These are phyloP conservation scores for Cytospora chrysosperma DNA, from an alignment of 2,329 filamentous ascomycete species.

Conservation along the genomic window DNA sequence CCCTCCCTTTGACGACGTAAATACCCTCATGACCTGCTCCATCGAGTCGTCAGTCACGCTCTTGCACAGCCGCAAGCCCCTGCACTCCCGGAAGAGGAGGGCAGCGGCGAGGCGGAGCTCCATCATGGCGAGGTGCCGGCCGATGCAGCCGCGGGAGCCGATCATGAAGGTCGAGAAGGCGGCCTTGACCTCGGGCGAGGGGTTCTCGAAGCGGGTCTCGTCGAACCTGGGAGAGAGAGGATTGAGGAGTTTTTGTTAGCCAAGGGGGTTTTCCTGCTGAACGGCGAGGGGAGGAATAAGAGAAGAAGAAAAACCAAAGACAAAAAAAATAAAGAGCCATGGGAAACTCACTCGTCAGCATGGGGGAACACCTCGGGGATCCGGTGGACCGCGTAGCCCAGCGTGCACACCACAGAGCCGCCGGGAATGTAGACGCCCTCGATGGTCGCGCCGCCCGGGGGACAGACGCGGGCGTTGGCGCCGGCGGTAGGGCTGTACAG, in stretches of 20 bases:
- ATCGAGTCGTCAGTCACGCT: slow-evolving; percentile 26
- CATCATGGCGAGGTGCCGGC: slow-evolving; percentile 50
- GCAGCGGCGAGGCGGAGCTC: slow-evolving; percentile 48
- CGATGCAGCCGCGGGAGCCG: slow-evolving; percentile 52
- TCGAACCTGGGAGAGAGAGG: slow-evolving; percentile 29
- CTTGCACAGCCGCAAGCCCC: slow-evolving; percentile 16
- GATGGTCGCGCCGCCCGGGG: slow-evolving; percentile 31
- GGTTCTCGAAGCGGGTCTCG: slow-evolving; percentile 34
- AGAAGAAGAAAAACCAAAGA: background rate
- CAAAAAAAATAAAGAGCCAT: too few relatives aligned
- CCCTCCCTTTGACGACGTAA: slow-evolving; percentile 22
- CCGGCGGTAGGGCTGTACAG: slow-evolving; percentile 35
- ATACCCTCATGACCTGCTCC: slow-evolving; percentile 22
- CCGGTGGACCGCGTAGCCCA: slow-evolving; percentile 38
- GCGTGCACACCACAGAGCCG: slow-evolving; percentile 33
- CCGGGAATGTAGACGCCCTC: slow-evolving; percentile 34
- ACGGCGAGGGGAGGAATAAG: background rate
- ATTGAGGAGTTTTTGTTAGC: too few relatives aligned
- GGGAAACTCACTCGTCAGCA: slow-evolving; percentile 28
- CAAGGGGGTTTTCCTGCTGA: background rate
- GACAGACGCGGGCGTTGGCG: slow-evolving; percentile 31
- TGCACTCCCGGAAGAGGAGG: slow-evolving; percentile 41
- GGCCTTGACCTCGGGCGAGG: slow-evolving; percentile 38
- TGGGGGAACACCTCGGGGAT: slow-evolving; percentile 35
- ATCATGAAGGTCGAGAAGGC: slow-evolving; percentile 51